phyloP scores from a whole-genome alignment of 2,329 filamentous ascomycete genomes.

The Aspergillus sp. region DNA sequence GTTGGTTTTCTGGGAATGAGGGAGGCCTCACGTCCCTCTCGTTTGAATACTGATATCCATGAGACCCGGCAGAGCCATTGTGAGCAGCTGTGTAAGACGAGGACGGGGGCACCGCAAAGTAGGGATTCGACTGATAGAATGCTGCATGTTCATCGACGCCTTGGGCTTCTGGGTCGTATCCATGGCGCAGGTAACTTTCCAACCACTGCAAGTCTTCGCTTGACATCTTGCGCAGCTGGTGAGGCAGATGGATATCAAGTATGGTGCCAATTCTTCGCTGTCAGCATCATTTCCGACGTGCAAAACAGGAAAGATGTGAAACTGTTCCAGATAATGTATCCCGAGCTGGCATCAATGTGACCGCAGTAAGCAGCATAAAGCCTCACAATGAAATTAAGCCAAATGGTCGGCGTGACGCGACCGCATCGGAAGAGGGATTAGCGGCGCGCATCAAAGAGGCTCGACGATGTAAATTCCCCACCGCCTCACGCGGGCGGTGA shows the following conservation, averaged over 20 bases:
- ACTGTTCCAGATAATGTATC: background rate
- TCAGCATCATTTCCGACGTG: background rate
- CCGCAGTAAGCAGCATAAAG: background rate
- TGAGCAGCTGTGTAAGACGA: background rate
- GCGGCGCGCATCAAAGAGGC: background rate
- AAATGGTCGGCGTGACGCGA: background rate
- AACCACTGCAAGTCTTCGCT: slow-evolving; percentile 24
- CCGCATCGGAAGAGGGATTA: background rate
- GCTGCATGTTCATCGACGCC: background rate
- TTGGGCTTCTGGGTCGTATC: slow-evolving; percentile 2
- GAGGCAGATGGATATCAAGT: background rate
- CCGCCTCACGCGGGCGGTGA: slow-evolving; percentile 11
- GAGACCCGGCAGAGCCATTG: background rate
- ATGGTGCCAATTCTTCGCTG: background rate
- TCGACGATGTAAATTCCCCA: background rate
- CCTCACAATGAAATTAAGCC: background rate
- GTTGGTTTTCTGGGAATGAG: background rate
- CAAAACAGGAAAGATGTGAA: no score
- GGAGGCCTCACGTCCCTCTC: slow-evolving; percentile 1
- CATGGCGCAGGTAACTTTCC: slow-evolving; percentile 12
- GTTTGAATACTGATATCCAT: background rate
- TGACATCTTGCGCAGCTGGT: slow-evolving; percentile 17
- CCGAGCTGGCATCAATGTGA: background rate
- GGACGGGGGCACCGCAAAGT: background rate
- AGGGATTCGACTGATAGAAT: slow-evolving; percentile 3